Base-by-base conservation (phyloP, 2,329 filamentous ascomycete genomes). In the Uncinocarpus reesii region DNA sequence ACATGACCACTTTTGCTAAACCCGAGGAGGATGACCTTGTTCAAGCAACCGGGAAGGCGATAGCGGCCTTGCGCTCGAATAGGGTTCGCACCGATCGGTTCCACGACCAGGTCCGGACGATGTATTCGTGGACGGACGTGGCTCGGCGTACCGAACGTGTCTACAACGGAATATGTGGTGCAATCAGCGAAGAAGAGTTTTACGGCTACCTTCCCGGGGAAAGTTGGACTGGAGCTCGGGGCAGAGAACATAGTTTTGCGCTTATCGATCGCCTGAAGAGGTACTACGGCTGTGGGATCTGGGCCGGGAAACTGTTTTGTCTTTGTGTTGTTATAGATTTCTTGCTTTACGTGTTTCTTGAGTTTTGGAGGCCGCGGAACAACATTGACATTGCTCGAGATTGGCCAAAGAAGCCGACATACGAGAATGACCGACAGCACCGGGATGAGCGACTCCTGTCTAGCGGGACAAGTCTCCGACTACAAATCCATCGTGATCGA, bases 41-140 rank as follows among this genome's bases (percentile, higher is more conserved):
- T 0, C 75, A 80, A 35, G 92, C 90, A 2, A 95, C 93, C 0
- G 85, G 86, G 15, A 83, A 83, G 56, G 92, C 93, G 15, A 96
- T 98, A 53, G 83, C 81, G 0, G 83, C 86, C 24, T 75, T 98
- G 48, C 81, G 90, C 37, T 84, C 83, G 4, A 90, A 89, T 57
- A 86, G 83, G 58, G 84, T 98, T 23, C 81, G 87, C 53, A 94
- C 92, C 0, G 90, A 96, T 63, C 79, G 83, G 35, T 98, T 98
- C 62, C 92, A 98, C 63, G 90, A 95, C 56, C 86, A 96, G 65
- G 92, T 98, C 53, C 88, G 90, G 66, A 86, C 85, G 71, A 96
- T 96, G 92, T 98, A 98, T 69, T 94, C 87, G 1, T 98, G 92
- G 92, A 86, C 86, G 23, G 90, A 98, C 63, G 90, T 98, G 23